phyloP scores from a whole-genome alignment of 164 flowering plant species.

The Vitis rupestris region DNA sequence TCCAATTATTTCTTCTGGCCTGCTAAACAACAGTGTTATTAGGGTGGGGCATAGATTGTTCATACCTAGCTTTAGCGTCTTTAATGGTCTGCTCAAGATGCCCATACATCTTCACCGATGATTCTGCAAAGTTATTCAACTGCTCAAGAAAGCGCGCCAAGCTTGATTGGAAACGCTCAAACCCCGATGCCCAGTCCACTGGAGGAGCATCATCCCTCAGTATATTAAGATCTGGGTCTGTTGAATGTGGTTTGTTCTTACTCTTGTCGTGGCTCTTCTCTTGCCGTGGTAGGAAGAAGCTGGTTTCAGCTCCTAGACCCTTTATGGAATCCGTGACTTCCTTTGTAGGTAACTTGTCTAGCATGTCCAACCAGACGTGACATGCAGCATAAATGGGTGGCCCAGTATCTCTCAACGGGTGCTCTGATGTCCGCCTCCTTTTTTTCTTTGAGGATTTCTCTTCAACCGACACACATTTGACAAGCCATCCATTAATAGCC shows the following conservation, averaged over 20 bases:
- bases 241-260: constrained; percentile 9
- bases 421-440: constrained; percentile 25
- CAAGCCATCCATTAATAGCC: constrained; percentile 74
- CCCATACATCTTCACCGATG: constrained; percentile 52
- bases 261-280: constrained; percentile 60
- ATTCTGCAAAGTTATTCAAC: constrained; percentile 50
- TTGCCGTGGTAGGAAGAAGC: constrained; percentile 61
- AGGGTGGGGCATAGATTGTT: constrained; percentile 13
- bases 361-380: constrained; percentile 63
- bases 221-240: constrained; percentile 24
- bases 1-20: too few species aligned
- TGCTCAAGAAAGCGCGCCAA: constrained; percentile 58
- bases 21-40: too few species aligned
- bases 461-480: constrained; percentile 54
- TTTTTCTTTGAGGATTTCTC: constrained; percentile 44
- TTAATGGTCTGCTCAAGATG: constrained; percentile 50
- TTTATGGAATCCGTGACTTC: constrained; percentile 65
- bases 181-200: constrained; percentile 47
- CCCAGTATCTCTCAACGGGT: constrained; percentile 39
- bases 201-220: constrained; percentile 32
- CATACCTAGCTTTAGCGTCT: constrained; percentile 38
- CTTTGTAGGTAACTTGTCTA: constrained; percentile 39
- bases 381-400: constrained; percentile 80
- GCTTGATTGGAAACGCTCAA: constrained; percentile 53
- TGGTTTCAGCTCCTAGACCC: constrained; percentile 48